Evolutionary conservation across 768 basidiomycete genomes (phyloP), one percentile per base, ranked within the genome.

Genomic region (Pholiota microspora): DNA sequence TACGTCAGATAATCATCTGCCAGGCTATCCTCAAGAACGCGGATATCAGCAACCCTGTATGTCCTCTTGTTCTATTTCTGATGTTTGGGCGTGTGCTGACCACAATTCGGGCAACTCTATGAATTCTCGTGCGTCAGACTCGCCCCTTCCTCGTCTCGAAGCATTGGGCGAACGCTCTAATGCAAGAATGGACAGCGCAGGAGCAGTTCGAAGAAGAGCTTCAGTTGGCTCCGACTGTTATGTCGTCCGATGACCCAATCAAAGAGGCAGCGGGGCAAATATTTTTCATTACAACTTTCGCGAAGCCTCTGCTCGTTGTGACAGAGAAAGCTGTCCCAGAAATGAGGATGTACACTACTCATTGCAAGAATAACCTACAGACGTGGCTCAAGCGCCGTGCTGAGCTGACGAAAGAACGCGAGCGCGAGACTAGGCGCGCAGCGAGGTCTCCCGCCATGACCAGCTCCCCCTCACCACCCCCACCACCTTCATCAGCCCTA

Each of bases 1-100:
- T 72, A 59, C 80, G 85, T 51, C 79, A 88, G 61, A 75, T 89
- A 23, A 70, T 96, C 50, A 69, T 94, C 21, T 96, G 92, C 66
- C 94, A 98, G 64, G 89, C 90, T 2, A 73, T 99, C 49, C 85
- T 99, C 68, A 98, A 99, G 71, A 97, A 95, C 64, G 94, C 96
- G 15, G 97, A 99, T 72, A 98, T 99, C 64, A 94, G 92, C 67
- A 99, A 99, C 69, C 96, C 97, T 13, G 94, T 97, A 67, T 60
- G 94, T 82, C 15, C 27, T 16, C 2, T 23, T 40, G 23, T 32
- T 47, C 47, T 38, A 45, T 51, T 48, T 29, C 15, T 32, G 29
- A 51, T 31, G 15, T 29, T 55, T n/a, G 12, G 59, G 32, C 48
- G 40, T 44, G n/a, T 46, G 34, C 28, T 32, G 36, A 46, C 49